Conservation (phyloP, 78 protist genomes). For the Emiliania huxleyi region DNA sequence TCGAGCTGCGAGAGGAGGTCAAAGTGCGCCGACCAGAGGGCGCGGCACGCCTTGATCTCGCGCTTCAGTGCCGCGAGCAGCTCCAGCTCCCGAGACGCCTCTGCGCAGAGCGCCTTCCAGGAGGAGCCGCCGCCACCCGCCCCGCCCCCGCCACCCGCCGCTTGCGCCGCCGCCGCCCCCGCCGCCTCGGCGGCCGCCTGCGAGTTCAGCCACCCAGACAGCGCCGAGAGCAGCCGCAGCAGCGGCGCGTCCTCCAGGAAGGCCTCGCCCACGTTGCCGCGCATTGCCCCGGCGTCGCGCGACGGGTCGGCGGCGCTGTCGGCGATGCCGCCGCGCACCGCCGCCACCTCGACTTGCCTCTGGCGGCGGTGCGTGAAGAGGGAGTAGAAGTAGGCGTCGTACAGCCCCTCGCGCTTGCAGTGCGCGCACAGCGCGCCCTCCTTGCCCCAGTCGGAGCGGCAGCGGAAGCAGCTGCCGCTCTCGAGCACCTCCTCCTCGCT, state of each 20-base stretch:
- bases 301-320: not conserved
- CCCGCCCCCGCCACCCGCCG: too few species aligned
- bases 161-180: too few species aligned
- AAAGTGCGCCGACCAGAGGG: not conserved
- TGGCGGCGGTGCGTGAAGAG: not conserved
- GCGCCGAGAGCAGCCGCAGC: not conserved
- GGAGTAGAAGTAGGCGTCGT: too few species aligned
- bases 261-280: not conserved
- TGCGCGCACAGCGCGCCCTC: not conserved
- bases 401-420: not conserved
- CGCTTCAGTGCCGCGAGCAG: not conserved
- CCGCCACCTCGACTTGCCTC: not conserved
- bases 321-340: too few species aligned
- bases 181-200: not conserved
- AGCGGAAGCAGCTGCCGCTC: not conserved
- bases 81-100: not conserved
- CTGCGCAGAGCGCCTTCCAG: not conserved
- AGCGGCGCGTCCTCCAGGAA: not conserved
- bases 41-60: not conserved
- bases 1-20: not conserved
- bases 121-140: too few species aligned
- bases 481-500: not conserved
- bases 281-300: not conserved
- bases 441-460: not conserved
- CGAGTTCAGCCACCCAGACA: not conserved